phyloP scores from a whole-genome alignment of 305 asterid genomes.

The Solanum hybrid region DNA sequence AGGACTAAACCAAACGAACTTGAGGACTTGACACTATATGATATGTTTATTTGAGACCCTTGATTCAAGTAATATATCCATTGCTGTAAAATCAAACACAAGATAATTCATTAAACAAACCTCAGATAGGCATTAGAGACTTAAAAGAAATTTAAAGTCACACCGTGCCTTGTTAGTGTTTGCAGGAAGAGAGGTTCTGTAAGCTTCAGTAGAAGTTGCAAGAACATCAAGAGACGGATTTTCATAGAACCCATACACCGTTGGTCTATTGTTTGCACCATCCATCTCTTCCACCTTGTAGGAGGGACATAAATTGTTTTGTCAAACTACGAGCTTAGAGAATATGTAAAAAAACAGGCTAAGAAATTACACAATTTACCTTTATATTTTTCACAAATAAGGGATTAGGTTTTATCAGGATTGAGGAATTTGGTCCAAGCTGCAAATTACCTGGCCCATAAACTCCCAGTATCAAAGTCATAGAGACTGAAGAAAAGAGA shows the following conservation, averaged over 20 bases:
- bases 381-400: slow-evolving; percentile 49
- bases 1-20: slow-evolving; percentile 47
- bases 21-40: slow-evolving; percentile 36
- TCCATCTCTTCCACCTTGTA: slow-evolving; percentile 48
- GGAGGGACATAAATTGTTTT: slow-evolving; percentile 15
- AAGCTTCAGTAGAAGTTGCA: slow-evolving; percentile 50
- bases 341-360: slow-evolving; percentile 1
- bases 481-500: slow-evolving; percentile 35
- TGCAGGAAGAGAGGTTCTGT: slow-evolving; percentile 34
- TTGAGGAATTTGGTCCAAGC: slow-evolving; percentile 71
- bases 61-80: slow-evolving; percentile 63
- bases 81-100: slow-evolving; percentile 35
- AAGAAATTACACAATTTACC: slow-evolving; percentile 29
- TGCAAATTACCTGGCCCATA: slow-evolving; percentile 46
- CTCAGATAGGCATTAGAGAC: neutral
- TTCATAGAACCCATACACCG: slow-evolving; percentile 47
- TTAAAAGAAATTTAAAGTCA: neutral
- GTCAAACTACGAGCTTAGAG: neutral
- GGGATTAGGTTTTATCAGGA: slow-evolving; percentile 54
- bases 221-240: slow-evolving; percentile 50
- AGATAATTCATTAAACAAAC: slow-evolving; percentile 6
- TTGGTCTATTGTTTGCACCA: slow-evolving; percentile 28
- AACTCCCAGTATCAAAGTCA: slow-evolving; percentile 55
- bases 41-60: slow-evolving; percentile 62
- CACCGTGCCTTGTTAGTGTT: slow-evolving; percentile 53